phyloP scores from a whole-genome alignment of 2,329 filamentous ascomycete species.

The Zymoseptoria crescenta region DNA sequence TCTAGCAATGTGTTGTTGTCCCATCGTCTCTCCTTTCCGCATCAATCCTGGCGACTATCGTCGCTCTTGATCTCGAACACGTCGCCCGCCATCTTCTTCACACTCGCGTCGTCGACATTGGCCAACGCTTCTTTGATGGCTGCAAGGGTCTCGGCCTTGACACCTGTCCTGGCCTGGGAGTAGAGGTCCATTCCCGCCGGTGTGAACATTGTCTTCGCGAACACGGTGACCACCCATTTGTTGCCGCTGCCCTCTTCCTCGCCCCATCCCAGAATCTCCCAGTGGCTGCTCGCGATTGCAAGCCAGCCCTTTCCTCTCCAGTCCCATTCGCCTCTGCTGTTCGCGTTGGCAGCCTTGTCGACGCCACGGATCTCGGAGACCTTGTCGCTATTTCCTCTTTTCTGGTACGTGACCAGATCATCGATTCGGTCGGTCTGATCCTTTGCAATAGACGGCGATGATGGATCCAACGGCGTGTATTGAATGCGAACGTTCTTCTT shows the following conservation, averaged over 20 bases:
- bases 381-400: conserved; percentile 34
- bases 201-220: conserved; percentile 75
- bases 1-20: neutral
- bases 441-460: conserved; percentile 24
- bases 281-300: conserved; percentile 63
- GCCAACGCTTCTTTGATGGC: conserved; percentile 50
- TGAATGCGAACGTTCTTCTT: conserved; percentile 74
- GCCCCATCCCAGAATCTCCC: conserved; percentile 76
- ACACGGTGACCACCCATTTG: conserved; percentile 75
- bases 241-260: conserved; percentile 36
- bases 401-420: conserved; percentile 65
- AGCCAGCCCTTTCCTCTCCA: conserved; percentile 75
- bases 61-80: conserved; percentile 42
- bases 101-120: conserved; percentile 43
- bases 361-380: conserved; percentile 58
- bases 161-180: conserved; percentile 52
- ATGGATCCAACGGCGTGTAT: conserved; percentile 51
- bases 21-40: neutral
- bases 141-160: conserved; percentile 50
- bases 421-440: conserved; percentile 49
- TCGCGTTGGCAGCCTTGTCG: conserved; percentile 44
- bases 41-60: conserved; percentile 18
- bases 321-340: conserved; percentile 47
- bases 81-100: conserved; percentile 46
- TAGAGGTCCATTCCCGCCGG: conserved; percentile 76